Evolutionary conservation across 306 rosid genomes (phyloP).

Genomic region (Quercus ilex): DNA sequence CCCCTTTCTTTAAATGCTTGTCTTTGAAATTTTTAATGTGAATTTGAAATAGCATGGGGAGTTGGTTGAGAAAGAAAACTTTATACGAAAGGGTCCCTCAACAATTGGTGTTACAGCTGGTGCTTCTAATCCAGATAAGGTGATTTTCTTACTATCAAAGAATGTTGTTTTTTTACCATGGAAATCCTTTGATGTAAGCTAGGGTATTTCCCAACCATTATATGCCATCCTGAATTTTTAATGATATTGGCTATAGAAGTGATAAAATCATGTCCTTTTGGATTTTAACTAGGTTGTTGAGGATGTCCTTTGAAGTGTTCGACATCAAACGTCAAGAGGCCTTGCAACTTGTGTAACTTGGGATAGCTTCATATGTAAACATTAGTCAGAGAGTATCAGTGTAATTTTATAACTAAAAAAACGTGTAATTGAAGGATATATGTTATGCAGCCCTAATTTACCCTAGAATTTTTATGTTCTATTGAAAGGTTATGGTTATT

Average conservation of each 20-base stretch:
- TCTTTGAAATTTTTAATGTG: neutral
- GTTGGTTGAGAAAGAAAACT: slow-evolving; percentile 90
- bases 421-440: neutral
- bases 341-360: slow-evolving; percentile 50
- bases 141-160: slow-evolving; percentile 21
- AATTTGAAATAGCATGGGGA: slow-evolving; percentile 68
- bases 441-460: slow-evolving; percentile 7
- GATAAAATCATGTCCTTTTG: neutral
- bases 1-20: neutral
- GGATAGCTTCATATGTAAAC: neutral
- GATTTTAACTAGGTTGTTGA: slow-evolving; percentile 66
- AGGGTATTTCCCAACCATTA: neutral
- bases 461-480: slow-evolving; percentile 9
- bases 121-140: slow-evolving; percentile 98
- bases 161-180: neutral
- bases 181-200: neutral
- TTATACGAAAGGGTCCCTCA: slow-evolving; percentile 77
- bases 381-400: slow-evolving; percentile 2
- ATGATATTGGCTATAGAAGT: neutral
- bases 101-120: slow-evolving; percentile 93
- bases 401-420: slow-evolving; percentile 24
- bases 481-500: neutral
- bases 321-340: slow-evolving; percentile 77
- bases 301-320: slow-evolving; percentile 77
- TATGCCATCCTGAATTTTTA: neutral